Evolutionary conservation across 2,329 filamentous ascomycete genomes (phyloP).

Genomic region (Hypoxylon sp.): DNA sequence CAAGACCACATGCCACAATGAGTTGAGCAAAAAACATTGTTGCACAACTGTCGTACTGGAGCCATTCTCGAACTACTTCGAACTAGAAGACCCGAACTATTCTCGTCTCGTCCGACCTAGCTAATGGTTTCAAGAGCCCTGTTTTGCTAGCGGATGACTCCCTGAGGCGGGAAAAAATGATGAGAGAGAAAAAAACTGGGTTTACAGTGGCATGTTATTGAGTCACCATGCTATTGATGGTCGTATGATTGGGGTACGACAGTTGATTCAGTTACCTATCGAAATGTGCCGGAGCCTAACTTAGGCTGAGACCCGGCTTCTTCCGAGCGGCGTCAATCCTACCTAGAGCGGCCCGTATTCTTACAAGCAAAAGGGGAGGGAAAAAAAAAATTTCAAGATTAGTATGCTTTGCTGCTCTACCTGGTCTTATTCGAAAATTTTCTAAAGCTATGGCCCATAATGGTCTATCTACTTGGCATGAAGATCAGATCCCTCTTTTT

Average conservation of each 20-base stretch:
- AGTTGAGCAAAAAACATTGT: conserved; percentile 10
- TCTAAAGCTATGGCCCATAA: background rate
- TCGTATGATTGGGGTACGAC: conserved; percentile 38
- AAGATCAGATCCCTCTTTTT: conserved; percentile 2
- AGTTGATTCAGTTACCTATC: conserved; percentile 17
- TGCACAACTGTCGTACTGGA: conserved; percentile 27
- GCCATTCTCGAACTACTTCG: conserved; percentile 43
- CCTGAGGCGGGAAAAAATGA: conserved; percentile 20
- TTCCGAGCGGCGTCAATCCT: conserved; percentile 28
- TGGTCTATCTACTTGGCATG: background rate
- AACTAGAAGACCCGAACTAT: conserved; percentile 43
- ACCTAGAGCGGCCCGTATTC: background rate
- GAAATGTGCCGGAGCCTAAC: conserved; percentile 35
- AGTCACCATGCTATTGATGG: conserved; percentile 37
- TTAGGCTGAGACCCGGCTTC: conserved; percentile 30
- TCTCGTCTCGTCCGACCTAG: conserved; percentile 42
- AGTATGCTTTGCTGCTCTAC: background rate
- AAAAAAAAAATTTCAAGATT: background rate
- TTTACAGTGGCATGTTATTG: conserved; percentile 39
- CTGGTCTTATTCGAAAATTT: conserved; percentile 2
- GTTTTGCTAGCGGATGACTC: conserved; percentile 32
- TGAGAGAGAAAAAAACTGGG: conserved; percentile 29
- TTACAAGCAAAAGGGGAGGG: background rate
- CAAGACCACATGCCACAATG: conserved; percentile 26
- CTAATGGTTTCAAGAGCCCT: conserved; percentile 16